Evolutionary conservation across 2,329 filamentous ascomycete genomes (phyloP), one percentile per base, ranked within the genome.

Genomic region (Cladophialophora yegresii): DNA sequence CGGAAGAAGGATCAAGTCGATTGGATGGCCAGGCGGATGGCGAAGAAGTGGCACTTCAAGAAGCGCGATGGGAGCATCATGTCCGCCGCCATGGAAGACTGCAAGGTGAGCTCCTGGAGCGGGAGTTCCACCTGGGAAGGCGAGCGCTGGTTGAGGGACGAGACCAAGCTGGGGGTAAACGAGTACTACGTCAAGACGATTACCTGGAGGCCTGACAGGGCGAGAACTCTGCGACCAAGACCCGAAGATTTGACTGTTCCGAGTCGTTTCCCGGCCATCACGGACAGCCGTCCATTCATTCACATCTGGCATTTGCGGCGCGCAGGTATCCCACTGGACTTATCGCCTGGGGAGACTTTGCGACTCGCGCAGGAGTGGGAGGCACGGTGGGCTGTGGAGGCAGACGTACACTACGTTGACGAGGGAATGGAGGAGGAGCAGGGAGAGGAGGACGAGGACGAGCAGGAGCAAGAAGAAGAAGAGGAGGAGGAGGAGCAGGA

Each of bases 1-100:
- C 73, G 79, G 12, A 82, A 82, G 65, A 78, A 77, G 60, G 69
- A 66, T 0, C 80, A 84, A 68, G 71, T 85, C 2, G 73, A 82
- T 47, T 69, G 71, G 7, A 80, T 54, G 13, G 50, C 50, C 50
- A 16, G 26, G 23, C 13, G 7, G 26, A 54, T 54, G 50, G 50
- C 30, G 1, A 9, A 32, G 22, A 8, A 16, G 4, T 54, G 50
- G 50, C 50, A 54, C 16, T 30, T 54, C 22, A 9, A 10, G 50
- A 2, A 23, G 5, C 50, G 13, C 13, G 50, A 54, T 23, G 50
- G 26, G 1, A 20, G 6, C 7, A 54, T 54, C 50, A 28, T 54
- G 50, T 28, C 50, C n/a, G 22, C 50, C 7, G 3, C 3, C 22
- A 10, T 8, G 10, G 50, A 72, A 0, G 72, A 71, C 26, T 72